Evolutionary conservation across 2,329 filamentous ascomycete species (phyloP).

Genomic region (Coniochaeta ligniaria): DNA sequence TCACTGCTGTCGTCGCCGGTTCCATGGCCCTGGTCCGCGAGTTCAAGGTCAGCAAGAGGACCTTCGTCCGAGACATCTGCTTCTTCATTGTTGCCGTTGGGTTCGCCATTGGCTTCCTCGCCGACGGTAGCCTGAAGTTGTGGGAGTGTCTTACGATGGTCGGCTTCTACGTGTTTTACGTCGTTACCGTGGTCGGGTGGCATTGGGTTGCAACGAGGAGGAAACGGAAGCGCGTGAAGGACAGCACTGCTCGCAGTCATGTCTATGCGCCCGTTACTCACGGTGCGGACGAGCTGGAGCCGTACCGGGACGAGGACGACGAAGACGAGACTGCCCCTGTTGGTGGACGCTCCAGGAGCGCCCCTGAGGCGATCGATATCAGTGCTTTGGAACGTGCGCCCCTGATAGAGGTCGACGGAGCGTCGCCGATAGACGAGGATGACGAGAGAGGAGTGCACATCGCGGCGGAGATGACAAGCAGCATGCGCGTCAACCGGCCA

Average conservation of each 20-base stretch:
- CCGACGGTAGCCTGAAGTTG: conserved; percentile 73
- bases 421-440: conserved; percentile 18
- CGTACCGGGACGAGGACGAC: conserved; percentile 58
- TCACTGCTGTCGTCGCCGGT: conserved; percentile 90
- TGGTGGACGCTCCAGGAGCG: conserved; percentile 16
- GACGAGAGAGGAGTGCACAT: conserved; percentile 54
- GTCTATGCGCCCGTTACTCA: conserved; percentile 53
- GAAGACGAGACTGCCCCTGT: conserved; percentile 37
- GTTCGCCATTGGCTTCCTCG: conserved; percentile 82
- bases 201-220: conserved; percentile 74
- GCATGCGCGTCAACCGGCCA: conserved; percentile 80
- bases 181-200: conserved; percentile 80
- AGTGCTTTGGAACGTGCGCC: conserved; percentile 32
- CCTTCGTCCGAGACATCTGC: conserved; percentile 82
- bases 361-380: conserved; percentile 27
- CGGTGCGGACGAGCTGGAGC: conserved; percentile 47
- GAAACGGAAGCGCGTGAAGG: conserved; percentile 52
- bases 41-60: conserved; percentile 82
- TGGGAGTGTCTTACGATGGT: conserved; percentile 95
- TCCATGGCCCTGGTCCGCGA: conserved; percentile 97
- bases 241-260: conserved; percentile 67
- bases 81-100: conserved; percentile 85
- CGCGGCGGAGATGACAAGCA: conserved; percentile 79
- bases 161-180: conserved; percentile 83
- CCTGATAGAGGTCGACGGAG: conserved; percentile 38